Base-by-base conservation (phyloP, 2,329 filamentous ascomycete species). In the Hymenoscyphus salicellus region DNA sequence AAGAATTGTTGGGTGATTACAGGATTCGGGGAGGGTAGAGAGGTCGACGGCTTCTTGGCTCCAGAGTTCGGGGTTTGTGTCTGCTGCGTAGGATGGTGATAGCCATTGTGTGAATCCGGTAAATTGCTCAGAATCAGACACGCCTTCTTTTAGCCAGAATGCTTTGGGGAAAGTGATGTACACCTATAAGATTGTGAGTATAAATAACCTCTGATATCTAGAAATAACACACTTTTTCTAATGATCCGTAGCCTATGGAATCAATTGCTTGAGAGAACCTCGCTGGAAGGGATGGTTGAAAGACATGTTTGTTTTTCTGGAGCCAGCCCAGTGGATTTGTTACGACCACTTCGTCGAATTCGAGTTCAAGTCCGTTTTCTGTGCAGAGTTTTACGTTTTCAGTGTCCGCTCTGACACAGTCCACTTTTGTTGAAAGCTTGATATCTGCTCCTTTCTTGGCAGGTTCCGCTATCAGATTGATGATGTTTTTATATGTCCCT, bases 1-100 rank as follows among this genome's bases (percentile, higher is more conserved):
- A 56, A 91, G 82, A 1, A 91, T 80, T 1, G 87, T 90, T 36
- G 89, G 86, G 52, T 90, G 88, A 10, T 69, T 65, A 1, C 84
- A 81, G 63, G 77, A 79, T 1, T 74, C 66, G 0, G 69, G 62
- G 1, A 91, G 79, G 1, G 83, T 80, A 55, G 87, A 82, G 20
- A 91, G 80, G 20, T 88, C 87, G 62, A 89, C 77, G 65, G 81
- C 82, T 79, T 89, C 83, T 77, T 87, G 84, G 66, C 83, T 81
- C 86, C 86, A 90, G 65, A 77, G 73, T 1, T 79, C 68, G 1
- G 81, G 80, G 60, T 83, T 82, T 0, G 82, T 83, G 49, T 78
- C 73, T 0, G 75, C 62, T 0, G 83, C 79, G 75, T 90, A 90
- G 5, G 70, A 71, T 28, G 88, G 88, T 2, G 82, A 74, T 30